A percentile compares a stretch with the other conserved stretches of the same genome.
These are phyloP conservation scores for Fusarium piperis DNA, from an alignment of 2,329 filamentous ascomycete species.

Conservation along the genomic window DNA sequence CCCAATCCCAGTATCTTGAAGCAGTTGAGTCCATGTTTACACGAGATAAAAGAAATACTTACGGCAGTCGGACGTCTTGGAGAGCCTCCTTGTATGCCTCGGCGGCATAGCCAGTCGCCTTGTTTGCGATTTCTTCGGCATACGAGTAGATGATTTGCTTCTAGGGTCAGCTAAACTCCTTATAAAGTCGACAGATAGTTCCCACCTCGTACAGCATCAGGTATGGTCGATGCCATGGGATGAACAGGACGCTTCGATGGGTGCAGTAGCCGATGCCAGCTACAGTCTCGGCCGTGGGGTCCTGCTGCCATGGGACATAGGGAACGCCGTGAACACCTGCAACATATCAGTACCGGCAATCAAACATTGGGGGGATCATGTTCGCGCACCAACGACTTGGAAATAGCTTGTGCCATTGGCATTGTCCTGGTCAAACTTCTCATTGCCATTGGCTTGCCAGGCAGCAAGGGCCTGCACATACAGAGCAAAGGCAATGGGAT, in stretches of 20 bases:
- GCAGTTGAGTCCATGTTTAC: background rate
- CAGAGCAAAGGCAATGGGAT: background rate
- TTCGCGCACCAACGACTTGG: background rate
- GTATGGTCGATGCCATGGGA: background rate
- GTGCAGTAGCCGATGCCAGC: background rate
- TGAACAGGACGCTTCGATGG: background rate
- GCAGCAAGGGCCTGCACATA: background rate
- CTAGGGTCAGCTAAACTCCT: background rate
- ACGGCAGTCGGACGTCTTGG: background rate
- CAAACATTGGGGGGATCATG: background rate
- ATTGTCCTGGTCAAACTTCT: background rate
- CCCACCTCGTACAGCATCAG: background rate
- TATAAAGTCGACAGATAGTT: background rate
- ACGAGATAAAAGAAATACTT: background rate
- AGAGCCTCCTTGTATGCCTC: background rate
- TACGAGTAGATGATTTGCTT: background rate
- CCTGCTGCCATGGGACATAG: background rate
- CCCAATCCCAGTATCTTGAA: background rate
- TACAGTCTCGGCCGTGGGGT: background rate
- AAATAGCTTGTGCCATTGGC: background rate
- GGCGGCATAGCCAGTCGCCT: background rate
- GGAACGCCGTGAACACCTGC: background rate
- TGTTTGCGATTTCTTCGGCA: background rate
- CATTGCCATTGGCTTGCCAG: background rate
- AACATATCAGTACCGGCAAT: background rate